Evolutionary conservation across 2,329 filamentous ascomycete species (phyloP).

Genomic region (Diplodia sapinea): DNA sequence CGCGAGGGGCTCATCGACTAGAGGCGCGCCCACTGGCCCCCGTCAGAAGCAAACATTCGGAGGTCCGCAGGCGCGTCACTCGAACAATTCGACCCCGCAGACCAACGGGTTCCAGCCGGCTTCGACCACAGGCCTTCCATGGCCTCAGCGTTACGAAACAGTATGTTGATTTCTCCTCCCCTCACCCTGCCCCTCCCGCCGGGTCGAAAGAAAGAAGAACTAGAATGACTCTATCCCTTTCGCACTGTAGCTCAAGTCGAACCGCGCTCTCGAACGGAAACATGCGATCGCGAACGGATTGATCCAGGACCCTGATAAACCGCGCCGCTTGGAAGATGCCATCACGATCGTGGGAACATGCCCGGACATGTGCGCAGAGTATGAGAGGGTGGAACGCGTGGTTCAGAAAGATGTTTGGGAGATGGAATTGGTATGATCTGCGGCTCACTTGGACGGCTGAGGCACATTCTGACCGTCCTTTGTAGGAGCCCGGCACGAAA

Average conservation of each 20-base stretch:
- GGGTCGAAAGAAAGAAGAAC: constrained; percentile 19
- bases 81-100: constrained; percentile 12
- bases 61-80: constrained; percentile 16
- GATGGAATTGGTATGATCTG: constrained; percentile 60
- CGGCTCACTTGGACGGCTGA: no score
- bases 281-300: constrained; percentile 59
- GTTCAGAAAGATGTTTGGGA: constrained; percentile 66
- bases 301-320: constrained; percentile 65
- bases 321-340: constrained; percentile 64
- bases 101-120: constrained; percentile 18
- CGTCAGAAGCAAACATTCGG: constrained; percentile 20
- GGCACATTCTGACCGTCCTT: constrained; percentile 39
- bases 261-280: constrained; percentile 32
- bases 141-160: constrained; percentile 29
- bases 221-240: constrained; percentile 29
- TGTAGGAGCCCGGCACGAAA: constrained; percentile 43
- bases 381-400: constrained; percentile 66
- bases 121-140: constrained; percentile 15
- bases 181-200: neutral
- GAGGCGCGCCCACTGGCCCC: constrained; percentile 21
- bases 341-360: constrained; percentile 68
- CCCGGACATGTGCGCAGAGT: constrained; percentile 69
- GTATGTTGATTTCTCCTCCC: constrained; percentile 21
- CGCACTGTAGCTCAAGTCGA: constrained; percentile 33
- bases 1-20: constrained; percentile 2